Percentiles rank a stretch among this genome's conserved stretches.
Evolutionary conservation across 345 rosid genomes (phyloP).

Genomic region (Kandelia obovata): DNA sequence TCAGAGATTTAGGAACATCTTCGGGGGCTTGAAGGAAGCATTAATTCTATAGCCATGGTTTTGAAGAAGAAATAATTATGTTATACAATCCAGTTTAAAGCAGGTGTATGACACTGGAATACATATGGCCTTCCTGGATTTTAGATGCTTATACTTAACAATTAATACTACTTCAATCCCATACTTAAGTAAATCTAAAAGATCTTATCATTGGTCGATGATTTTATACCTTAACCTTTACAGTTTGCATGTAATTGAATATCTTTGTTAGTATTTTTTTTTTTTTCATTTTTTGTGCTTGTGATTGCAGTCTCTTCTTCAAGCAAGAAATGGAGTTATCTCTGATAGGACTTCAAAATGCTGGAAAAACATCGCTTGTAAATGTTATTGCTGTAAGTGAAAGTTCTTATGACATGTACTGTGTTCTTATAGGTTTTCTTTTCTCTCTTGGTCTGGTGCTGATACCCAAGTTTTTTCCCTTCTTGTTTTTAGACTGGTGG

Average conservation of each 20-base stretch:
- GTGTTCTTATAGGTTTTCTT: background rate
- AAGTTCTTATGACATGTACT: slow-evolving; percentile 2
- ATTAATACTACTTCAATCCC: no score
- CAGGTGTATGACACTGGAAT: no score
- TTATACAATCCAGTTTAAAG: no score
- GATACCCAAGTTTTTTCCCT: slow-evolving; percentile 8
- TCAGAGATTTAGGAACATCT: background rate
- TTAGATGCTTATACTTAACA: no score
- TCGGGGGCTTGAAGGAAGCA: background rate
- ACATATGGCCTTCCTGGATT: no score
- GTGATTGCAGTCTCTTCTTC: slow-evolving; percentile 64
- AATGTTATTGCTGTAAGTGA: slow-evolving; percentile 72
- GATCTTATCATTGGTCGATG: background rate
- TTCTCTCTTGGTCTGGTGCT: slow-evolving; percentile 18
- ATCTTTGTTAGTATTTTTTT: background rate
- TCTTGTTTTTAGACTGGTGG: slow-evolving; percentile 64
- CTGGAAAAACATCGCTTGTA: slow-evolving; percentile 85
- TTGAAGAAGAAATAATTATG: no score
- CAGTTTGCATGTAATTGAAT: background rate
- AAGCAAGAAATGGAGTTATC: slow-evolving; percentile 91
- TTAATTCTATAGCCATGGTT: background rate
- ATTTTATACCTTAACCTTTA: background rate
- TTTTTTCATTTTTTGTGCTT: background rate
- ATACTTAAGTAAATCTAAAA: no score
- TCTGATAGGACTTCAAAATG: slow-evolving; percentile 85